phyloP scores from a whole-genome alignment of 108 stramenopile species.

The Mayamaea pseudoterrestris region DNA sequence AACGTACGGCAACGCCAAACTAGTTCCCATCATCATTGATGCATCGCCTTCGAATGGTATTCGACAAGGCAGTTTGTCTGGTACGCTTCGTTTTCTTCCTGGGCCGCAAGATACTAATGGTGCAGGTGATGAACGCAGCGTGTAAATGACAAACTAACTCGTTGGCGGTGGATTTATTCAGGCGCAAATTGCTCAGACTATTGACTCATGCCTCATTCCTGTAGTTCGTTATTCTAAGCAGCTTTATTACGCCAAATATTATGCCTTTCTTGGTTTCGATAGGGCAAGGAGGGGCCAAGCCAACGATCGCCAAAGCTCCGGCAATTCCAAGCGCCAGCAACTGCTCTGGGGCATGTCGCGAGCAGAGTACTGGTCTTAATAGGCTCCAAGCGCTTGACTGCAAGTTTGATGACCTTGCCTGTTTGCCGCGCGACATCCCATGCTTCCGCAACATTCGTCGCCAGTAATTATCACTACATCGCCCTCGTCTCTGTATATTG shows the following conservation, averaged over 20 bases:
- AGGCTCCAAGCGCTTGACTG: no score
- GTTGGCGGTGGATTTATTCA: constrained; percentile 55
- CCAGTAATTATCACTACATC: constrained; percentile 71
- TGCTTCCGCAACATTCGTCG: constrained; percentile 71
- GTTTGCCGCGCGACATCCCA: constrained; percentile 29
- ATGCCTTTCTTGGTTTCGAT: no score
- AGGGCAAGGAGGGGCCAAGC: no score
- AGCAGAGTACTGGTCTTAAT: no score
- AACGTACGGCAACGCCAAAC: constrained; percentile 16
- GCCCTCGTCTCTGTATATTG: constrained; percentile 85
- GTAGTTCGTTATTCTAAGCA: not conserved
- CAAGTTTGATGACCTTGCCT: constrained; percentile 58
- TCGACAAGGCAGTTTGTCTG: constrained; percentile 23
- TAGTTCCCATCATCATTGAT: constrained; percentile 32
- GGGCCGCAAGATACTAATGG: constrained; percentile 10
- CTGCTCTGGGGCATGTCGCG: no score
- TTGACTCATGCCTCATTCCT: not conserved
- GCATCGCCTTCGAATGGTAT: constrained; percentile 16
- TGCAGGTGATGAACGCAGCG: no score
- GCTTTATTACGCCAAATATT: no score
- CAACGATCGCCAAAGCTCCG: no score
- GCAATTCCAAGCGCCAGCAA: no score
- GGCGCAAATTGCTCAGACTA: constrained; percentile 24
- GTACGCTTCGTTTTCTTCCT: constrained; percentile 52
- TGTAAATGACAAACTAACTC: not conserved